Evolutionary conservation across 192 early-diverging fungal species (phyloP).

Genomic region (Podochytrium sp.): DNA sequence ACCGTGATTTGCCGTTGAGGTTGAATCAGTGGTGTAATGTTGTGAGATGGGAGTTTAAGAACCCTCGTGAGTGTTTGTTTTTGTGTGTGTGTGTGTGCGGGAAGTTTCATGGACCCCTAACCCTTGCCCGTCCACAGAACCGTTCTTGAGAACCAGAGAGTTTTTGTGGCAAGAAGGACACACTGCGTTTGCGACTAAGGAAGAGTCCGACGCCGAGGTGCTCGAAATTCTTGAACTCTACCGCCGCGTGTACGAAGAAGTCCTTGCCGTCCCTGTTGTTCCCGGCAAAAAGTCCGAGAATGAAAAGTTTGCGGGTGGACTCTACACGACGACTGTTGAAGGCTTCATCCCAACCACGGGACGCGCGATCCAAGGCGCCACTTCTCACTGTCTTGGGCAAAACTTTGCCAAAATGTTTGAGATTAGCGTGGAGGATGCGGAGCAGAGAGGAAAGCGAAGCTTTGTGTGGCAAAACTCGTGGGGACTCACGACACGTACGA

Average conservation of each 20-base stretch:
- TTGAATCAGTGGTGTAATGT: slow-evolving; percentile 99
- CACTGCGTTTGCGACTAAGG: slow-evolving; percentile 91
- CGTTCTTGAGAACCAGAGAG: slow-evolving; percentile 98
- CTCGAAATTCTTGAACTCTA: slow-evolving; percentile 91
- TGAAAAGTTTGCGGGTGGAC: slow-evolving; percentile 98
- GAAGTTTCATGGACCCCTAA: background rate
- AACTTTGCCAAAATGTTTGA: slow-evolving; percentile 99
- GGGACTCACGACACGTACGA: slow-evolving; percentile 96
- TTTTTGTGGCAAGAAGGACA: slow-evolving; percentile 99
- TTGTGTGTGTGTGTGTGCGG: background rate
- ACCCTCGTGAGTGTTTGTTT: slow-evolving; percentile 73
- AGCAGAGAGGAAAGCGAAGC: slow-evolving; percentile 62
- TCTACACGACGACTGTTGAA: slow-evolving; percentile 97
- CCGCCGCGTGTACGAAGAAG: slow-evolving; percentile 94
- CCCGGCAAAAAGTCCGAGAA: slow-evolving; percentile 98
- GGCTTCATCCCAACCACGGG: slow-evolving; percentile 96
- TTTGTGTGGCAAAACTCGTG: slow-evolving; percentile 99
- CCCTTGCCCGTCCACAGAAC: slow-evolving; percentile 61
- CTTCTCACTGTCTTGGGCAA: slow-evolving; percentile 98
- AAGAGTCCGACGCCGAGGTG: slow-evolving; percentile 86
- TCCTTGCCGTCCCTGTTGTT: slow-evolving; percentile 95
- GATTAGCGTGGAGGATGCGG: slow-evolving; percentile 88
- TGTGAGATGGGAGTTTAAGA: slow-evolving; percentile 99
- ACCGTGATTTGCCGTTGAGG: slow-evolving; percentile 95
- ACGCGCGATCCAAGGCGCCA: slow-evolving; percentile 97